A percentile compares a stretch with the other conserved stretches of the same genome.
Evolutionary conservation across 78 protist species (phyloP).

Genomic region (Thecamonas trahens): DNA sequence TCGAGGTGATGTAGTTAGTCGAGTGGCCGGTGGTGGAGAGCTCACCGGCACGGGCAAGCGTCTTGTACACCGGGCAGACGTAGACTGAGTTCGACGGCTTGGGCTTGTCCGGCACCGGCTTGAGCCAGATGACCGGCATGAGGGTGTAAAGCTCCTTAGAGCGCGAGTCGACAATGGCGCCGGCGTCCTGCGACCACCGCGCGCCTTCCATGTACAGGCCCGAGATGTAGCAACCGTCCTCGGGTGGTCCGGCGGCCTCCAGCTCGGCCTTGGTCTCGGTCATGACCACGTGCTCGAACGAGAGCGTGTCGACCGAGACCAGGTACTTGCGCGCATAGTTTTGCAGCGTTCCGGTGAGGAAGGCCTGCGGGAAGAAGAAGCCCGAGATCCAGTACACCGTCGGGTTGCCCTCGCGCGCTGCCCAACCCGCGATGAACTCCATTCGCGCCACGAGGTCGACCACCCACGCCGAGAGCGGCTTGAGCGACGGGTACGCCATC

Average conservation of each 20-base stretch:
- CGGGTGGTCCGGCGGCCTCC: conserved; percentile 9
- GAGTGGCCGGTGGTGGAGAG: conserved; percentile 64
- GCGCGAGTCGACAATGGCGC: conserved; percentile 45
- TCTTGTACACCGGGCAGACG: conserved; percentile 72
- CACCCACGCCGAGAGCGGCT: conserved; percentile 69
- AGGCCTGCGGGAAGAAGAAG: conserved; percentile 88
- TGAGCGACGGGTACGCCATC: conserved; percentile 70
- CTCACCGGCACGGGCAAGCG: conserved; percentile 46
- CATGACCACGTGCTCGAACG: conserved; percentile 17
- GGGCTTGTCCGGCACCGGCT: conserved; percentile 29
- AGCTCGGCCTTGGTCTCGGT: not conserved
- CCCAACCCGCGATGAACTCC: conserved; percentile 46
- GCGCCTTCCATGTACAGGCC: conserved; percentile 75
- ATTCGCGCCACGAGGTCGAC: conserved; percentile 55
- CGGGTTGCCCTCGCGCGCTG: conserved; percentile 44
- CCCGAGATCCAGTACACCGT: conserved; percentile 60
- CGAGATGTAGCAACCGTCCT: conserved; percentile 47
- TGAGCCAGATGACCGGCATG: conserved; percentile 63
- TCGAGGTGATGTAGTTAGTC: conserved; percentile 61
- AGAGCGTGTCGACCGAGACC: conserved; percentile 63
- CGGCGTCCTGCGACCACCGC: conserved; percentile 32
- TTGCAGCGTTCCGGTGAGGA: conserved; percentile 82
- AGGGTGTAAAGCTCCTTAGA: conserved; percentile 78
- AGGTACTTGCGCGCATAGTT: conserved; percentile 63
- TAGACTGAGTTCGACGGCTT: conserved; percentile 10